Percentiles rank a stretch among this genome's conserved stretches.
Conservation (phyloP, 768 basidiomycete genomes). For the Termitomyces sp. region DNA sequence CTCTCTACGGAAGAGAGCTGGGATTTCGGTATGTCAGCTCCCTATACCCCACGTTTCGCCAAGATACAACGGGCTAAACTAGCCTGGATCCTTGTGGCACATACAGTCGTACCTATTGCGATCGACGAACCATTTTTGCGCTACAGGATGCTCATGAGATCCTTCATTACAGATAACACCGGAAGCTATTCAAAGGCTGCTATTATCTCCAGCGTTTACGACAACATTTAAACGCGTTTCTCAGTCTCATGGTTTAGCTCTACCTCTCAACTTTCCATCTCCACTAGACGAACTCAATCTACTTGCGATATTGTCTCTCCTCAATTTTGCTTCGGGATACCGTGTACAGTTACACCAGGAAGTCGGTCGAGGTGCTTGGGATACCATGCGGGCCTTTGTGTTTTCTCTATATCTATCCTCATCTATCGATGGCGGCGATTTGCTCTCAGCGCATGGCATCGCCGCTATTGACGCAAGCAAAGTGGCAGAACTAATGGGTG, state of each 20-base stretch:
- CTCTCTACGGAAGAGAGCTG: conserved; percentile 37
- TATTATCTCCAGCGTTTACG: conserved; percentile 61
- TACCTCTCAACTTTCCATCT: conserved; percentile 79
- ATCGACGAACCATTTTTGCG: not conserved
- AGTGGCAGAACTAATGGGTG: conserved; percentile 70
- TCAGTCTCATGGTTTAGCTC: conserved; percentile 57
- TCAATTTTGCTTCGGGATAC: conserved; percentile 85
- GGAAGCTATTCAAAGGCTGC: conserved; percentile 52
- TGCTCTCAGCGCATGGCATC: conserved; percentile 68
- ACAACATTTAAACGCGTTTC: conserved; percentile 59
- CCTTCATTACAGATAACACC: conserved; percentile 43
- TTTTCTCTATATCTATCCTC: conserved; percentile 71
- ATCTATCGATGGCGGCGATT: conserved; percentile 45
- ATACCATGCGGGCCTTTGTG: conserved; percentile 70
- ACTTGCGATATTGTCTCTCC: conserved; percentile 67
- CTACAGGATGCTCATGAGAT: not conserved
- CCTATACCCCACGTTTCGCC: not conserved
- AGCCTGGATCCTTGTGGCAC: not conserved
- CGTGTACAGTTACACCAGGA: conserved; percentile 65
- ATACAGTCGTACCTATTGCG: too few species aligned
- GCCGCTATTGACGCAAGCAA: conserved; percentile 41
- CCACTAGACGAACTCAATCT: conserved; percentile 74
- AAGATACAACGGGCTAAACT: too few species aligned
- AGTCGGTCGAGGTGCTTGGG: conserved; percentile 79
- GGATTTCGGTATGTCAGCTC: conserved; percentile 44